Conservation (phyloP, 73 alveolate genomes). For the Symbiodinium pilosum region DNA sequence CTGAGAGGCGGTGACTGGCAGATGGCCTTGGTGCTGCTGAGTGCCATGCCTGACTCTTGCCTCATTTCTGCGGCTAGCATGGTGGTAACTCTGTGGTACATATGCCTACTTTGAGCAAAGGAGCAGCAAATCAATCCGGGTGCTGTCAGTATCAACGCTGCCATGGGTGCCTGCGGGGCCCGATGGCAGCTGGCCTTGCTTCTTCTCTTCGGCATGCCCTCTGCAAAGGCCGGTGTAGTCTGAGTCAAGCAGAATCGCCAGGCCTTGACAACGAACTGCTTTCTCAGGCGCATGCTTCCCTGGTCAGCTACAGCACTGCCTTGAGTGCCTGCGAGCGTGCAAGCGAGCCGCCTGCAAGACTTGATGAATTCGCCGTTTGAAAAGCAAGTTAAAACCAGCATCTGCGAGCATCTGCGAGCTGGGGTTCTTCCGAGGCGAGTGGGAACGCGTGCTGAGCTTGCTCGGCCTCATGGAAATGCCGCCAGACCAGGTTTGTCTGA, state of each 20-base stretch:
- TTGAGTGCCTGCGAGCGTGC: slow-evolving; percentile 82
- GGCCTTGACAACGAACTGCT: neutral
- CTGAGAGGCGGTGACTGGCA: slow-evolving; percentile 64
- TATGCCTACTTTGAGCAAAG: neutral
- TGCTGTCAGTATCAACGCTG: slow-evolving; percentile 59
- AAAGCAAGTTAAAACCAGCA: too few relatives aligned
- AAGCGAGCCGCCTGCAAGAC: neutral
- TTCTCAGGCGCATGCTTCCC: neutral
- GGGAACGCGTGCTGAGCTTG: slow-evolving; percentile 50
- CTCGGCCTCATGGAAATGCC: neutral
- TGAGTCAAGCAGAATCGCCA: neutral
- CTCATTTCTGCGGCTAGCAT: neutral
- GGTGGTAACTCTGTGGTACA: neutral
- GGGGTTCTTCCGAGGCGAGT: neutral
- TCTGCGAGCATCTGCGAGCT: too few relatives aligned
- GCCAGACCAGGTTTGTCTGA: slow-evolving; percentile 23
- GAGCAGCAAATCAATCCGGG: slow-evolving; percentile 36
- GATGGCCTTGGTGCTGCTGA: slow-evolving; percentile 38
- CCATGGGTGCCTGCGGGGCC: slow-evolving; percentile 55
- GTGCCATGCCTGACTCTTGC: slow-evolving; percentile 36
- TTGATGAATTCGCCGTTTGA: too few relatives aligned
- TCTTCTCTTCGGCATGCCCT: slow-evolving; percentile 25
- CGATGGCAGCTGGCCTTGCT: slow-evolving; percentile 74
- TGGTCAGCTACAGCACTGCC: slow-evolving; percentile 70
- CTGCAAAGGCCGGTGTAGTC: neutral